These are phyloP conservation scores for Colletotrichum musae DNA, from an alignment of 2,329 filamentous ascomycete genomes.

Conservation along the genomic window DNA sequence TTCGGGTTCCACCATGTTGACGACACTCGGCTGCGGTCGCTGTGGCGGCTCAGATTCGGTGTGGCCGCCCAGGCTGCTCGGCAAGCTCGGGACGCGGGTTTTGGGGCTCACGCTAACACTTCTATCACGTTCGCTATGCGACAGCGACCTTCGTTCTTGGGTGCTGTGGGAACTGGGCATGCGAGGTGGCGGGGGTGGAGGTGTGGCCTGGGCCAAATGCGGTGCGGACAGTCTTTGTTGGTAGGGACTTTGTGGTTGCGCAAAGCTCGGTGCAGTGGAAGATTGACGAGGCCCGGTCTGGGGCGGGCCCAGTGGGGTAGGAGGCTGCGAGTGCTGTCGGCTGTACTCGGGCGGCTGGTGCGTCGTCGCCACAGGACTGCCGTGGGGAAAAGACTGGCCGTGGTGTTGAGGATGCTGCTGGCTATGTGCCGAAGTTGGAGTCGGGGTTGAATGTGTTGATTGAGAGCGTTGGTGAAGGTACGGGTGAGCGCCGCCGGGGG, in stretches of 20 bases:
- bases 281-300: slow-evolving; percentile 59
- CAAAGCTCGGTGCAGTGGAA: slow-evolving; percentile 57
- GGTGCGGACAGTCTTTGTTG: slow-evolving; percentile 63
- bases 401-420: slow-evolving; percentile 71
- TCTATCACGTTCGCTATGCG: slow-evolving; percentile 75
- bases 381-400: slow-evolving; percentile 64
- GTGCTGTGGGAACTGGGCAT: slow-evolving; percentile 57
- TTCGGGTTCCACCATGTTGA: slow-evolving; percentile 49
- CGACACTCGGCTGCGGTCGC: slow-evolving; percentile 37
- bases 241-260: slow-evolving; percentile 72
- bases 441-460: slow-evolving; percentile 71
- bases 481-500: slow-evolving; percentile 53
- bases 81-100: slow-evolving; percentile 72
- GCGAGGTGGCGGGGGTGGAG: slow-evolving; percentile 53
- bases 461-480: slow-evolving; percentile 65
- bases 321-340: slow-evolving; percentile 68
- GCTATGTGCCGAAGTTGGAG: slow-evolving; percentile 74
- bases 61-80: slow-evolving; percentile 57
- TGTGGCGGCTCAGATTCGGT: slow-evolving; percentile 39
- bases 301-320: slow-evolving; percentile 67
- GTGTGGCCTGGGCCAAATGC: slow-evolving; percentile 43
- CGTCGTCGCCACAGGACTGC: slow-evolving; percentile 65
- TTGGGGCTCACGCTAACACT: slow-evolving; percentile 86
- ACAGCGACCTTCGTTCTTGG: slow-evolving; percentile 67
- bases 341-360: slow-evolving; percentile 60